A percentile compares a stretch with the other conserved stretches of the same genome.
Evolutionary conservation across 805 yeast species (phyloP).

Genomic region (Nakazawaea pomicola): DNA sequence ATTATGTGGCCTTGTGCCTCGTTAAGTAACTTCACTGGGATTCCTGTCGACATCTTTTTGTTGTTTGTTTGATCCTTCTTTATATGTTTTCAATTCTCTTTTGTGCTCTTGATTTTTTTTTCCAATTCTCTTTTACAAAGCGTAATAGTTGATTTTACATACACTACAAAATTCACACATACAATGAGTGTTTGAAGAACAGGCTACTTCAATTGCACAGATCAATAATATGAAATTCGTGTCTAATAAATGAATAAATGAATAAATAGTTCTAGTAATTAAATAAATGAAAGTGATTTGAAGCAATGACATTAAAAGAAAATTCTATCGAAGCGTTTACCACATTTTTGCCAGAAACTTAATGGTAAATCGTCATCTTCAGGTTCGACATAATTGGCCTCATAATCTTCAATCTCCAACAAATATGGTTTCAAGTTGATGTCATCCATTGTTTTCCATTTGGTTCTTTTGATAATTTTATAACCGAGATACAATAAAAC

Average conservation of each 20-base stretch:
- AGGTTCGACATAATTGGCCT: conserved; percentile 19
- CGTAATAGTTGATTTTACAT: no score
- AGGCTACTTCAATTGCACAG: no score
- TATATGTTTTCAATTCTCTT: conserved; percentile 1
- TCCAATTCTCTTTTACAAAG: no score
- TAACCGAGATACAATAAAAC: conserved; percentile 42
- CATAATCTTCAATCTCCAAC: conserved; percentile 58
- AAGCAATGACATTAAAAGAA: not conserved
- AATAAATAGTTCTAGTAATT: not conserved
- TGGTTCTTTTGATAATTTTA: conserved; percentile 46
- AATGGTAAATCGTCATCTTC: not conserved
- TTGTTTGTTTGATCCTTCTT: not conserved
- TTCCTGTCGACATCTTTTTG: conserved; percentile 52
- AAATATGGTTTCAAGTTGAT: conserved; percentile 52
- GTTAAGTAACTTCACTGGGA: conserved; percentile 80
- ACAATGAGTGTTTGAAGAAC: no score
- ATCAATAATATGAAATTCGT: no score
- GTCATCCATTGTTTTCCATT: conserved; percentile 38
- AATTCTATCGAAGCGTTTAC: conserved; percentile 1
- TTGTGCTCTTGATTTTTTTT: not conserved
- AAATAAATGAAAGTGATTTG: not conserved
- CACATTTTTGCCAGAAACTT: not conserved
- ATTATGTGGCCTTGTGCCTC: conserved; percentile 91
- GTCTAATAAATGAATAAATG: not conserved
- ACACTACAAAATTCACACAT: no score